Base-by-base conservation (phyloP, 2,329 filamentous ascomycete genomes). In the Trichoderma lentiforme region DNA sequence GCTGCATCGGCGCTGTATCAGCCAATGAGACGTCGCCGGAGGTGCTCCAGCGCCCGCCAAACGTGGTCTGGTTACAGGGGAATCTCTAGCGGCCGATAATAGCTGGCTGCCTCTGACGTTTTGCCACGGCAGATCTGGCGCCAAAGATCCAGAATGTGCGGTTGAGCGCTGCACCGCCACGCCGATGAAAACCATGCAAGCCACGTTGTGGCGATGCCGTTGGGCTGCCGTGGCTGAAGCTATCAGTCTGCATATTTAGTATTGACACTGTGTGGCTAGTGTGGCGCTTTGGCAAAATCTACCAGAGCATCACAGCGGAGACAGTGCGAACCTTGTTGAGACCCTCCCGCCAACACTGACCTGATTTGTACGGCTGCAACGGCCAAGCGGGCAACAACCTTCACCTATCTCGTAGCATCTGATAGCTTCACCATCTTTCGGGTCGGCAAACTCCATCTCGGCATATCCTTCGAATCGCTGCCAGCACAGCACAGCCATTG, bases 221-320 rank as follows among this genome's bases (percentile, higher is more conserved):
- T 53, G 56, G 67, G 39, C 34, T 36, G 18, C 39, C 30, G 70
- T 72, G 71, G 71, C 71, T 72, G 47, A 60, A 72, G 71, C 71
- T 72, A 51, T 72, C 26, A 9, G 3, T 39, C 9, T 15, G 3
- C 15, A 1, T 4, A 2, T 32, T 11, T 0, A 11, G 0, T 5
- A 1, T 6, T 0, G 24, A 28, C 32, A 72, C 71, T 69, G 71
- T 72, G 64, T 67, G 64, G 62, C 58, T 32, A 14, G n/a, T 28
- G 67, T 61, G 57, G 67, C 39, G 39, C 39, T 11, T 0, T 0
- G 1, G 1, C 1, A 24, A 9, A 8, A 3, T 11, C 28, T 6
- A 9, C n/a, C 1, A 8, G n/a, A n/a, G n/a, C n/a, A n/a, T n/a
- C 21, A 12, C 39, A 36, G 57, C 57, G n/a, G n/a, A 62, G 36